phyloP scores from a whole-genome alignment of 768 basidiomycete species.

The Phylloporus arenicola region DNA sequence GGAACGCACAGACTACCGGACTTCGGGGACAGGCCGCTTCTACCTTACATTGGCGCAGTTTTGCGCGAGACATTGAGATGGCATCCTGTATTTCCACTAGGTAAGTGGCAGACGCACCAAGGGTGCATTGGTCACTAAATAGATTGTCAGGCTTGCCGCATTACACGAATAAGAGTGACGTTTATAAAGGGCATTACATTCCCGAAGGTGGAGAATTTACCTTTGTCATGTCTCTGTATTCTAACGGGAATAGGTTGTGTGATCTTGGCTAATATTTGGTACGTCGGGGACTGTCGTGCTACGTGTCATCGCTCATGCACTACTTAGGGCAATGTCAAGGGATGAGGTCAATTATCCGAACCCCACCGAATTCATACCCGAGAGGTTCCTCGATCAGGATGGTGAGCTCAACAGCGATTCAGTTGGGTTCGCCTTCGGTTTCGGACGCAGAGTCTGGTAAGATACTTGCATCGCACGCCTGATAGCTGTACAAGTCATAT shows the following conservation, averaged over 20 bases:
- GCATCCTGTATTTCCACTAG: constrained; percentile 31
- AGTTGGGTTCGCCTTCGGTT: constrained; percentile 23
- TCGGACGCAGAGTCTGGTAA: constrained; percentile 28
- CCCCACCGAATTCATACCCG: constrained; percentile 23
- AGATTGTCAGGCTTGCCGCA: constrained; percentile 21
- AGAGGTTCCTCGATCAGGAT: constrained; percentile 23
- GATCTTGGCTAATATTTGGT: constrained; percentile 30
- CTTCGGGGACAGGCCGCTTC: constrained; percentile 22
- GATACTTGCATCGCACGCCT: not conserved
- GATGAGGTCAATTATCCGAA: constrained; percentile 25
- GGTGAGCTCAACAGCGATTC: constrained; percentile 23
- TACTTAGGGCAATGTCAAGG: constrained; percentile 26
- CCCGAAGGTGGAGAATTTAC: constrained; percentile 20
- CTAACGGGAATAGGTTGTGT: constrained; percentile 24
- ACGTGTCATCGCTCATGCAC: constrained; percentile 5
- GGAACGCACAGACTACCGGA: constrained; percentile 26
- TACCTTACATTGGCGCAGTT: constrained; percentile 31
- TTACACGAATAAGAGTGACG: constrained; percentile 21
- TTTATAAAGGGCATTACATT: constrained; percentile 23
- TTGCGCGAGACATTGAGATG: constrained; percentile 33
- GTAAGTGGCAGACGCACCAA: constrained; percentile 6
- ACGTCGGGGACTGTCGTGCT: not conserved
- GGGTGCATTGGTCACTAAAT: not conserved
- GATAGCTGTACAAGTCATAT: constrained; percentile 1
- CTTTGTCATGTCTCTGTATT: not conserved